Percentiles rank a stretch among this genome's conserved stretches.
These are phyloP conservation scores for Plantago coronopus DNA, from an alignment of 305 asterid genomes.

Conservation along the genomic window DNA sequence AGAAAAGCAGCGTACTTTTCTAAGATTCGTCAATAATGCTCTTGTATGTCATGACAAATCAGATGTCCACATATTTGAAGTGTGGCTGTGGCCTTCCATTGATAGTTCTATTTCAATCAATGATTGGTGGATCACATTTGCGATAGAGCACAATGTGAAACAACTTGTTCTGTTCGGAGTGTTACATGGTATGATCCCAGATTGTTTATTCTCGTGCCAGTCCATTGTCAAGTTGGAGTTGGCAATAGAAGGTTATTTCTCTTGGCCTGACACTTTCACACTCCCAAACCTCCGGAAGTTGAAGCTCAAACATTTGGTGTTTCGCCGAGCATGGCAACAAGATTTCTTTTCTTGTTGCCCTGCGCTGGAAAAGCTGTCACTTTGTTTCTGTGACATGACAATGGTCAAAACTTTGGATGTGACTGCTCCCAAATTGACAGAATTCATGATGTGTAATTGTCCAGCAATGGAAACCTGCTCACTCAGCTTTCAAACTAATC, in stretches of 20 bases:
- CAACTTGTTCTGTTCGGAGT: conserved; percentile 19
- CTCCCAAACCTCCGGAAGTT: conserved; percentile 22
- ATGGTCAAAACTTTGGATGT: too few relatives aligned
- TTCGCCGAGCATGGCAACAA: neutral
- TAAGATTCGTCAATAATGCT: conserved; percentile 11
- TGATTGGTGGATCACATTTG: conserved; percentile 15
- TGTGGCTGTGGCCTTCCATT: neutral
- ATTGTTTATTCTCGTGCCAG: conserved; percentile 14
- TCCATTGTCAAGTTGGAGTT: conserved; percentile 20
- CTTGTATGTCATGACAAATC: conserved; percentile 20
- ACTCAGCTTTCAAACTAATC: conserved; percentile 5
- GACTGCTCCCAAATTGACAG: neutral
- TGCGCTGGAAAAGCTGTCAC: conserved; percentile 21
- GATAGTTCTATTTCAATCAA: neutral
- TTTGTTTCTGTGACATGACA: conserved; percentile 6
- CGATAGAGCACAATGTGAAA: conserved; percentile 11
- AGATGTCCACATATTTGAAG: conserved; percentile 11
- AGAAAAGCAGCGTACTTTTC: neutral
- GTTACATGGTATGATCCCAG: neutral
- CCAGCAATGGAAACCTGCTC: conserved; percentile 13
- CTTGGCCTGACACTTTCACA: conserved; percentile 7
- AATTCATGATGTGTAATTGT: conserved; percentile 7
- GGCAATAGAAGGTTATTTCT: conserved; percentile 8
- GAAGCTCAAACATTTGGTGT: conserved; percentile 9
- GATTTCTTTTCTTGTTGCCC: conserved; percentile 16